Conservation (phyloP, 371 early-diverging fungal genomes). For the Lichtheimia corymbifera region DNA sequence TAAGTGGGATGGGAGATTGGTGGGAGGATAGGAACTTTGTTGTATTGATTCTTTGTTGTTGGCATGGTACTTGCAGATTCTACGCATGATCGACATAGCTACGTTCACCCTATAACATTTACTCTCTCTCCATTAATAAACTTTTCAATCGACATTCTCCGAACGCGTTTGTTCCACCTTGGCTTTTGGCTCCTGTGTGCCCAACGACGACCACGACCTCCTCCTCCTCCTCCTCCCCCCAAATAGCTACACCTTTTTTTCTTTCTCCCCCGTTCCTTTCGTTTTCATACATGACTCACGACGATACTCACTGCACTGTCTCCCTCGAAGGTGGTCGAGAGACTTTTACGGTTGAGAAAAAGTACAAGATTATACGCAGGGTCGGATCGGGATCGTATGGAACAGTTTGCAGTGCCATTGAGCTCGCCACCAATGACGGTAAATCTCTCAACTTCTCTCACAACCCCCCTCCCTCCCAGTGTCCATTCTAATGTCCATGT, state of each 20-base stretch:
- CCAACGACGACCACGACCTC: no score
- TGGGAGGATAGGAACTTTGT: neutral
- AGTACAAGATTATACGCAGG: conserved; percentile 79
- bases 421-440: conserved; percentile 18
- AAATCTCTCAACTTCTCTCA: neutral
- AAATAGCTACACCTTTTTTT: no score
- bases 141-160: conserved; percentile 1
- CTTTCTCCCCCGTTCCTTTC: no score
- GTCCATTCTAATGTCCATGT: neutral
- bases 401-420: conserved; percentile 71
- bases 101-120: neutral
- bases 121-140: no score
- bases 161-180: no score
- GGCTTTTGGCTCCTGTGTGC: no score
- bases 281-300: conserved; percentile 14
- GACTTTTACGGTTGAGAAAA: conserved; percentile 58
- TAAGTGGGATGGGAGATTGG: conserved; percentile 39
- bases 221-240: no score
- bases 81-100: conserved; percentile 5
- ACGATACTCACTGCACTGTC: conserved; percentile 28
- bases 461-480: no score
- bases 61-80: conserved; percentile 9
- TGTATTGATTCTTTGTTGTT: conserved; percentile 14
- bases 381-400: conserved; percentile 94
- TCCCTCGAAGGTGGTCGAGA: conserved; percentile 44